Evolutionary conservation across 2,329 filamentous ascomycete genomes (phyloP).

Genomic region (Helminthosporium solani): DNA sequence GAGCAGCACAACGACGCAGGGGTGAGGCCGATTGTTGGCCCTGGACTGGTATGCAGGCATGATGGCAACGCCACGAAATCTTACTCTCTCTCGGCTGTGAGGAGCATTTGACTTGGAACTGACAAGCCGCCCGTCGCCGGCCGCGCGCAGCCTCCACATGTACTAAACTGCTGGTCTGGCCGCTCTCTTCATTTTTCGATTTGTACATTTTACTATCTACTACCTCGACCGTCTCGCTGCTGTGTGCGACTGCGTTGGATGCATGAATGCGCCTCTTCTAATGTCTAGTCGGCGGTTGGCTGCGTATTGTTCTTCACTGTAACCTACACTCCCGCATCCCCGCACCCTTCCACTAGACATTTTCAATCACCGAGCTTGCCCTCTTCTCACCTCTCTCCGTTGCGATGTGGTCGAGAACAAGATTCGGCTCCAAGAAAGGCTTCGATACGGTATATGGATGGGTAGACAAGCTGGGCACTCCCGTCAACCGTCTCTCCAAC

Average conservation of each 20-base stretch:
- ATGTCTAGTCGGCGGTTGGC: conserved; percentile 1
- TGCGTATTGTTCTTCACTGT: background rate
- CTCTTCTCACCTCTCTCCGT: background rate
- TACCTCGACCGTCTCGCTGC: conserved; percentile 1
- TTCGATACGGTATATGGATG: conserved; percentile 72
- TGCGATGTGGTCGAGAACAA: conserved; percentile 35
- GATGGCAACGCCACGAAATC: background rate
- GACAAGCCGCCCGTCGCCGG: background rate
- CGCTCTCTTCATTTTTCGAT: conserved; percentile 2
- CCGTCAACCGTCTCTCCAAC: conserved; percentile 79
- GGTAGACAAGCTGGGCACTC: conserved; percentile 68
- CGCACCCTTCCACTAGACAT: background rate
- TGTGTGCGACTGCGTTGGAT: conserved; percentile 1
- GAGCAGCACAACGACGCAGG: background rate
- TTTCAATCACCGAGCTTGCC: background rate
- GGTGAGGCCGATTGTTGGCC: background rate
- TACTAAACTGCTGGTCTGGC: conserved; percentile 5
- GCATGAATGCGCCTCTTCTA: background rate
- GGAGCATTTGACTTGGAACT: background rate
- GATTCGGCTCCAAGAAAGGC: conserved; percentile 43
- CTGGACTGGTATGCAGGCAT: background rate
- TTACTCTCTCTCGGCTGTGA: background rate
- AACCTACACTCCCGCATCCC: no score
- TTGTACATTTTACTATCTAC: no score
- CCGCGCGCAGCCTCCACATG: background rate